Evolutionary conservation across 2,329 filamentous ascomycete species (phyloP), one percentile per base, ranked within the genome.

Genomic region (Westerdykella sp.): DNA sequence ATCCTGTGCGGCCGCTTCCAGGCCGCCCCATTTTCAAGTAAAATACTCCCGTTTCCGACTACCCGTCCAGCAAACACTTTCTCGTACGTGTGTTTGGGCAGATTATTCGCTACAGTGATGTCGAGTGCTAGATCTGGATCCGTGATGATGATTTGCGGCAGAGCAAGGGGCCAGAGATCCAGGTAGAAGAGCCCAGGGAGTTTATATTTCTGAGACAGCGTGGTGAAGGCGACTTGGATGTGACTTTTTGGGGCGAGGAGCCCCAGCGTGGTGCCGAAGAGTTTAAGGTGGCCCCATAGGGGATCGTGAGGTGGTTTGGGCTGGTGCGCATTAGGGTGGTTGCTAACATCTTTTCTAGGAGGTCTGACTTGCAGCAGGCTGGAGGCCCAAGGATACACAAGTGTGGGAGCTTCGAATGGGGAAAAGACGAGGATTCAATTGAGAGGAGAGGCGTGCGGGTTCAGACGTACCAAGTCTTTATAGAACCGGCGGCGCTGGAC

Each of bases 131-230:
- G 47, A n/a, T 69, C 63, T 5, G 67, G 61, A 41, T 69, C 62
- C 15, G 62, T 59, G 2, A 71, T 59, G 9, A 69, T 53, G n/a
- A 60, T 30, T 11, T 57, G 50, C 13, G 44, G 41, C 5, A 51
- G 55, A 2, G 57, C 60, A 6, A 69, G 34, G 0, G 72, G 72
- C 70, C 71, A 75, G 2, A 69, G 43, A 46, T 75, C 71, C 4
- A 74, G 40, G 46, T 73, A 73, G 52, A 69, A 73, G 21, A 67
- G 47, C 6, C 58, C 51, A 1, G 59, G 59, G 12, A 66, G 44
- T n/a, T 64, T 50, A 45, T 65, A 65, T 36, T 64, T 55, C 30
- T 65, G 57, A 28, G 58, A 56, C 30, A 73, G 53, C 11, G 62
- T 58, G 1, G 62, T 58, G 15, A 63, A 46, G 31, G 57, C 54